Conservation (phyloP, 192 early-diverging fungal species). For the Backusella luteola region DNA sequence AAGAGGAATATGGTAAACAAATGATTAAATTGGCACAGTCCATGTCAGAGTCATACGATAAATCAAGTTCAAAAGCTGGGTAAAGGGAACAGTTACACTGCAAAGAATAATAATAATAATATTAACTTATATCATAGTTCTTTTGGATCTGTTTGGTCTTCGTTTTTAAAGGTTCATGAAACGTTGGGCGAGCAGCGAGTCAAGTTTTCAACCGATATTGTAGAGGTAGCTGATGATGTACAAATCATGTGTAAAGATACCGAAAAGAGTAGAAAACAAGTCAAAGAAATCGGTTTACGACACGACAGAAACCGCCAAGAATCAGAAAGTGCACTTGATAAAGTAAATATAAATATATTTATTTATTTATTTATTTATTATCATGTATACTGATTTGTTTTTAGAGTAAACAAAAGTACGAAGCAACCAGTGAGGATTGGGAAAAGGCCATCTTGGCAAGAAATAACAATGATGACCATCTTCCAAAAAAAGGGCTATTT, state of each 20-base stretch:
- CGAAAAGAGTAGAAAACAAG: constrained; percentile 77
- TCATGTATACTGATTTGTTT: background rate
- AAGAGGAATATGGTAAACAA: constrained; percentile 85
- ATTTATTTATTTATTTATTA: background rate
- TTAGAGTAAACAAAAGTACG: constrained; percentile 77
- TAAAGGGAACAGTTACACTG: constrained; percentile 13
- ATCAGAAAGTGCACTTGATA: constrained; percentile 77
- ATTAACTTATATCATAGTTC: constrained; percentile 41
- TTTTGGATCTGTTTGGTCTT: constrained; percentile 69
- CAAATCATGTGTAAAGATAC: constrained; percentile 72
- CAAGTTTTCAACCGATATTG: constrained; percentile 69
- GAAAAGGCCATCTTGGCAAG: constrained; percentile 68
- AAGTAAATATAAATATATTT: constrained; percentile 44
- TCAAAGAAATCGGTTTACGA: constrained; percentile 76
- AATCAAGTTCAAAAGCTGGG: constrained; percentile 51
- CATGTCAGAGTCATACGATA: constrained; percentile 57
- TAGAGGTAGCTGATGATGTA: constrained; percentile 81
- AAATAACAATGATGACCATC: constrained; percentile 37
- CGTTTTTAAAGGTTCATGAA: constrained; percentile 80
- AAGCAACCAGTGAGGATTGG: constrained; percentile 80
- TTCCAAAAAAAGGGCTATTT: constrained; percentile 49
- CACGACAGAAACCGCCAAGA: constrained; percentile 78
- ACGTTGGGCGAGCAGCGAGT: constrained; percentile 76
- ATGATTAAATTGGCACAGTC: constrained; percentile 75
- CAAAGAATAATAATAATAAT: background rate